A percentile compares a stretch with the other conserved stretches of the same genome.
Evolutionary conservation across 2,329 filamentous ascomycete genomes (phyloP).

Genomic region (Apiospora saccharicola): DNA sequence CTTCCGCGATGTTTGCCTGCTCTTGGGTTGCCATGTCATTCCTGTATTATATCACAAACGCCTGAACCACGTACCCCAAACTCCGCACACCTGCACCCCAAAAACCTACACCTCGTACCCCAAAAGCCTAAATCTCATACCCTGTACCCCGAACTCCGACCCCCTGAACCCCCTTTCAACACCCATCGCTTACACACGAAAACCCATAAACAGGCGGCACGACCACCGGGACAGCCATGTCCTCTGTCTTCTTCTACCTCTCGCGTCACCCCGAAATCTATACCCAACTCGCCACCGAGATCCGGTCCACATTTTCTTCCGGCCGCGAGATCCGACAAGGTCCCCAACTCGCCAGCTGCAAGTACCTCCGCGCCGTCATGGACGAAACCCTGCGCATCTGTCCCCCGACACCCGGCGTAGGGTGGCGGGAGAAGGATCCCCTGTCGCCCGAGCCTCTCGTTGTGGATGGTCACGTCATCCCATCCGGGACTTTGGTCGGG

Average conservation of each 20-base stretch:
- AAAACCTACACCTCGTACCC: too few relatives aligned
- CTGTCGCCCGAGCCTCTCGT: background rate
- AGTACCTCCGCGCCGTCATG: slow-evolving; percentile 30
- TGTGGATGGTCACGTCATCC: slow-evolving; percentile 25
- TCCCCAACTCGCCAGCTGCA: slow-evolving; percentile 15
- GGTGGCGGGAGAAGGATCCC: slow-evolving; percentile 24
- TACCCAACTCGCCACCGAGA: background rate
- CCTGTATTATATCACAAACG: too few relatives aligned
- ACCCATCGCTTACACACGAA: too few relatives aligned
- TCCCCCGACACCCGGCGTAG: slow-evolving; percentile 18
- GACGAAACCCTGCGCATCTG: slow-evolving; percentile 27
- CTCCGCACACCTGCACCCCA: too few relatives aligned
- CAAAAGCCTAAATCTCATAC: too few relatives aligned
- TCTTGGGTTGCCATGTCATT: too few relatives aligned
- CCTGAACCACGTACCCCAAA: too few relatives aligned
- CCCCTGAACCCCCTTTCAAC: too few relatives aligned
- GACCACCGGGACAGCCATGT: background rate
- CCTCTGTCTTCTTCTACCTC: background rate
- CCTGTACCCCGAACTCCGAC: too few relatives aligned
- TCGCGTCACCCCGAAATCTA: background rate
- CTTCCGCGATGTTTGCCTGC: too few relatives aligned
- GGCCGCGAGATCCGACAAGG: too few relatives aligned
- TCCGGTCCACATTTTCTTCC: background rate
- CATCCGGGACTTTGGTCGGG: slow-evolving; percentile 27
- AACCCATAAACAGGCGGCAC: background rate